These are phyloP conservation scores for Rhizopus stolonifer DNA, from an alignment of 371 early-diverging fungal species.

Conservation along the genomic window DNA sequence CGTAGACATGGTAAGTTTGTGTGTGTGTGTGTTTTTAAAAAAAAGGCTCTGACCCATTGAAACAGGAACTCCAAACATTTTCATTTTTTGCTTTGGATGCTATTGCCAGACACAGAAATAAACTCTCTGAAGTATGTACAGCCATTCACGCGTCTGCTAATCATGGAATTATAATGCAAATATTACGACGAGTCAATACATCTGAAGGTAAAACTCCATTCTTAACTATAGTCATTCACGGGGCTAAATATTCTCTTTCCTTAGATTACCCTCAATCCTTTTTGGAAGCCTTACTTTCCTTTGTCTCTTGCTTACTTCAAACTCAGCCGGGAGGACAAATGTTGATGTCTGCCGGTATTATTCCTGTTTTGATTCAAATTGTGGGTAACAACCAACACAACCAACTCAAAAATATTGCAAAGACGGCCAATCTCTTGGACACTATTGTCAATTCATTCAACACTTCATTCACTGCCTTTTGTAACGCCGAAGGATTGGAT, in stretches of 20 bases:
- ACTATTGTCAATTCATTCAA: conserved; percentile 75
- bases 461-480: conserved; percentile 78
- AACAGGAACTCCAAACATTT: conserved; percentile 72
- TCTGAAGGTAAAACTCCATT: conserved; percentile 43
- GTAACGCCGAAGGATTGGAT: conserved; percentile 80
- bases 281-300: conserved; percentile 80
- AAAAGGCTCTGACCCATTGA: background rate
- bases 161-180: conserved; percentile 86
- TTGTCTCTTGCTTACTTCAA: conserved; percentile 74
- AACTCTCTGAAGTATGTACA: conserved; percentile 77
- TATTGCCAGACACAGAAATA: conserved; percentile 73
- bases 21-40: conserved; percentile 35
- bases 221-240: too few relatives aligned
- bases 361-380: conserved; percentile 71
- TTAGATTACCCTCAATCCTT: conserved; percentile 67
- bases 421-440: conserved; percentile 77
- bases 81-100: conserved; percentile 82
- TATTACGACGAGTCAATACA: conserved; percentile 68
- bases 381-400: conserved; percentile 49
- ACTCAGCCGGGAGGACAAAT: conserved; percentile 86
- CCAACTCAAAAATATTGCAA: conserved; percentile 68
- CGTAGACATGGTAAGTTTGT: conserved; percentile 40
- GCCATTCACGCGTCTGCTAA: conserved; percentile 92
- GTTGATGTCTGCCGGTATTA: conserved; percentile 88
- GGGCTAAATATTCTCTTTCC: too few relatives aligned